A percentile compares a stretch with the other conserved stretches of the same genome.
These are phyloP conservation scores for Teunomyces pallodes DNA, from an alignment of 805 yeast species.

Conservation along the genomic window DNA sequence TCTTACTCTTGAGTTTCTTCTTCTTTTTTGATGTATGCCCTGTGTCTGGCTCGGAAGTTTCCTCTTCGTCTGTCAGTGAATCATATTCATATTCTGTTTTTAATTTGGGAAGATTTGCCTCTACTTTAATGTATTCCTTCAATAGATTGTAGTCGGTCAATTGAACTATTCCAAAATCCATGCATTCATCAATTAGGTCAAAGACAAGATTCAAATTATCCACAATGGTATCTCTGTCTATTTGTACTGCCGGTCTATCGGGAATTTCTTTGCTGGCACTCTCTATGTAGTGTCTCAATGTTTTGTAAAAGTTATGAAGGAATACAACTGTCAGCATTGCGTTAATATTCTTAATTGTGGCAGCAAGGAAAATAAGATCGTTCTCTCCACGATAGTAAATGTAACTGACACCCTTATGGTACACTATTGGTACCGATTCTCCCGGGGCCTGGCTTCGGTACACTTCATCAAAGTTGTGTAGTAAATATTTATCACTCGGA, in stretches of 20 bases:
- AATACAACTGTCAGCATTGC: constrained; percentile 59
- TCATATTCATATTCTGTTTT: constrained; percentile 10
- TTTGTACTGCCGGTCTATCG: background rate
- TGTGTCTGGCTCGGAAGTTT: background rate
- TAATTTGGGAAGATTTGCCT: constrained; percentile 28
- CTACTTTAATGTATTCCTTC: constrained; percentile 71
- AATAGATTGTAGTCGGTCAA: constrained; percentile 75
- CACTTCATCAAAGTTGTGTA: constrained; percentile 23
- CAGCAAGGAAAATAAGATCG: constrained; percentile 42
- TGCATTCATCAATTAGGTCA: constrained; percentile 84
- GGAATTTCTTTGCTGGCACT: background rate
- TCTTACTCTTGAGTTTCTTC: constrained; percentile 9
- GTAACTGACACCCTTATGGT: constrained; percentile 51
- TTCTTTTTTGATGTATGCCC: constrained; percentile 10
- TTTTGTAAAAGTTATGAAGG: constrained; percentile 38
- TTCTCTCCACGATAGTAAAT: constrained; percentile 49
- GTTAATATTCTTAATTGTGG: constrained; percentile 47
- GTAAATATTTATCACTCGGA: constrained; percentile 21
- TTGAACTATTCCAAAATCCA: constrained; percentile 88
- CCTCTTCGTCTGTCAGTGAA: constrained; percentile 10
- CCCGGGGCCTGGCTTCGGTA: constrained; percentile 20
- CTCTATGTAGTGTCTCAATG: constrained; percentile 27
- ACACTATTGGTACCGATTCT: constrained; percentile 42
- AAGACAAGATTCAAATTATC: constrained; percentile 76
- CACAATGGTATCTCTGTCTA: constrained; percentile 54